phyloP scores from a whole-genome alignment of 2,329 filamentous ascomycete genomes.

The Helotiales sp. region DNA sequence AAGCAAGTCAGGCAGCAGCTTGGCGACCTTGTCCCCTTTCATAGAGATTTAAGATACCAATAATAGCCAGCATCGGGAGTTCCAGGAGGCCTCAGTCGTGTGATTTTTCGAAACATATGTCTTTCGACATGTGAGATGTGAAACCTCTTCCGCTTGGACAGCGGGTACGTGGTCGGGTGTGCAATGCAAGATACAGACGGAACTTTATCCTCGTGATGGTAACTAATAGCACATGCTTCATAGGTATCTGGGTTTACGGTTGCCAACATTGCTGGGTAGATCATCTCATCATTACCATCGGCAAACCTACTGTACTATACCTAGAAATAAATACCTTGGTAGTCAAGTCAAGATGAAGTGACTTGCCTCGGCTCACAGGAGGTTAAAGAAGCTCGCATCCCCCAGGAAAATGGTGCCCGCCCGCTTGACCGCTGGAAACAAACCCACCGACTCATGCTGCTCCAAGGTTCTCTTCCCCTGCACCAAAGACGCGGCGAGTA shows the following conservation, averaged over 20 bases:
- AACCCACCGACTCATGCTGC: constrained; percentile 3
- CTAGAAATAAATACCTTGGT: neutral
- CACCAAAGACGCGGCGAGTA: neutral
- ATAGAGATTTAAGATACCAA: constrained; percentile 45
- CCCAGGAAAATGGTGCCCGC: neutral
- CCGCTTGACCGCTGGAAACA: constrained; percentile 2
- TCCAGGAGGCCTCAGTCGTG: neutral
- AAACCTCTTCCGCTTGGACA: constrained; percentile 10
- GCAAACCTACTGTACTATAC: neutral
- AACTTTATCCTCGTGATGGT: constrained; percentile 1
- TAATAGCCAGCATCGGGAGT: constrained; percentile 10
- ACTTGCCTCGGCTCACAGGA: constrained; percentile 8
- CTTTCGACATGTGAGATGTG: constrained; percentile 21
- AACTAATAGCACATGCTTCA: constrained; percentile 16
- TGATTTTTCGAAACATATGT: neutral
- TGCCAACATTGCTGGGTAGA: neutral
- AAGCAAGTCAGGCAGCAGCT: too few relatives aligned
- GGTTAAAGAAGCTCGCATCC: constrained; percentile 6
- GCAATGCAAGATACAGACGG: constrained; percentile 9
- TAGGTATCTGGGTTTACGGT: too few relatives aligned
- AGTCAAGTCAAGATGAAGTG: neutral
- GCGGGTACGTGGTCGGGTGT: constrained; percentile 11
- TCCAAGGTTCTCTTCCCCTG: neutral
- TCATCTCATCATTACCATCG: constrained; percentile 1
- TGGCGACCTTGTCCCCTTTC: too few relatives aligned